Conservation (phyloP, 208 protist genomes). For the Sergeia podlipaevii region DNA sequence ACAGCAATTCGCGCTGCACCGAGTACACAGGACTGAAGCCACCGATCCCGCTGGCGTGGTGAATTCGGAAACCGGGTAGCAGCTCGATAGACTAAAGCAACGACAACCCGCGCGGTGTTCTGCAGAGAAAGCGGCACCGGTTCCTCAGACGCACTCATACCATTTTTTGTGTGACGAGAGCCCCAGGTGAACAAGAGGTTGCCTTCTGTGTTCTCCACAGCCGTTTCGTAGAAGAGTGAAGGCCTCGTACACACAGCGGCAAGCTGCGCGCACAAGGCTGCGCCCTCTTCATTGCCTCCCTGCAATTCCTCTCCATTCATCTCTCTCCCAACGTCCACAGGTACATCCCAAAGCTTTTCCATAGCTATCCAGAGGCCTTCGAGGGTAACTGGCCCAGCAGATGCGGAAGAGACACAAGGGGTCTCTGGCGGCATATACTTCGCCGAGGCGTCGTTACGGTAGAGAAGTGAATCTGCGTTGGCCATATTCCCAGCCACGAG, state of each 20-base stretch:
- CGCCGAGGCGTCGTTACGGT: conserved; percentile 5
- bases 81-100: conserved; percentile 13
- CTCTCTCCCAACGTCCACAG: too few relatives aligned
- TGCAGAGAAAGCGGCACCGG: conserved; percentile 13
- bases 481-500: conserved; percentile 14
- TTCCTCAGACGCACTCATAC: too few relatives aligned
- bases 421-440: neutral
- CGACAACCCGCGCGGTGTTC: conserved; percentile 10
- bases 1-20: neutral
- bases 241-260: too few relatives aligned
- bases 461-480: conserved; percentile 1
- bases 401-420: neutral
- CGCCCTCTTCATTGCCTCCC: too few relatives aligned
- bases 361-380: neutral
- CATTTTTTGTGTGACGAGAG: too few relatives aligned
- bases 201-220: too few relatives aligned
- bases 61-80: conserved; percentile 10
- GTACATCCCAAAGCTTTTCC: neutral
- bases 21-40: conserved; percentile 15
- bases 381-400: neutral
- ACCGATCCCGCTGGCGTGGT: conserved; percentile 21
- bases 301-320: too few relatives aligned
- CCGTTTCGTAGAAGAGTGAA: too few relatives aligned
- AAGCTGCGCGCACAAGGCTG: too few relatives aligned
- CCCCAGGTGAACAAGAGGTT: too few relatives aligned